Conservation (phyloP, 352 stramenopile species). For the Phytophthora hibernalis region DNA sequence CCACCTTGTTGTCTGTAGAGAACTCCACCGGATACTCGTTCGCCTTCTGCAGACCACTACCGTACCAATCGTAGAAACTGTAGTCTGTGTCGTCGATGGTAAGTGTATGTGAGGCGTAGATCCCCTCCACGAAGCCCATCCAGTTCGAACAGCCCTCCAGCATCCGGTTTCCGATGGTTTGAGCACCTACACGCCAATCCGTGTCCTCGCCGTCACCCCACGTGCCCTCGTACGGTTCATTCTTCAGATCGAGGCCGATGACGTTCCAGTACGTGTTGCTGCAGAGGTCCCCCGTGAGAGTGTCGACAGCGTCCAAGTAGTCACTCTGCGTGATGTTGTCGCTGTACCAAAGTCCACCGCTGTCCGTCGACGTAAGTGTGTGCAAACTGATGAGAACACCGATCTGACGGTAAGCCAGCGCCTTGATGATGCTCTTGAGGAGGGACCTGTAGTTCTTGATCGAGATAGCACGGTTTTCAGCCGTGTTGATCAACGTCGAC, state of each 20-base stretch:
- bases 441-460: conserved; percentile 58
- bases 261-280: conserved; percentile 64
- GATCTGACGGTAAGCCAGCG: conserved; percentile 66
- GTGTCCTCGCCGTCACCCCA: conserved; percentile 49
- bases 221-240: conserved; percentile 59
- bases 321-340: conserved; percentile 43
- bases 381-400: conserved; percentile 69
- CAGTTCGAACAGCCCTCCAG: conserved; percentile 68
- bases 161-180: conserved; percentile 66
- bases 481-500: conserved; percentile 50
- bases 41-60: conserved; percentile 55
- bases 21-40: conserved; percentile 53
- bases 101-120: conserved; percentile 54
- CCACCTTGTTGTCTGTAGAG: conserved; percentile 63
- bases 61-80: conserved; percentile 76
- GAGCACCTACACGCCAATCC: conserved; percentile 56
- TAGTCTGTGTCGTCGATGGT: conserved; percentile 54
- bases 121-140: conserved; percentile 77
- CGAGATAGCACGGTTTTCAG: conserved; percentile 68
- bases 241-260: conserved; percentile 68
- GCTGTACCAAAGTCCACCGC: conserved; percentile 56
- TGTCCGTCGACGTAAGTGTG: conserved; percentile 55
- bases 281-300: conserved; percentile 59
- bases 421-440: conserved; percentile 62
- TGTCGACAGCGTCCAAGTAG: conserved; percentile 58